A percentile compares a stretch with the other conserved stretches of the same genome.
phyloP scores from a whole-genome alignment of 2,329 filamentous ascomycete species.

The Verticillium klebahnii region DNA sequence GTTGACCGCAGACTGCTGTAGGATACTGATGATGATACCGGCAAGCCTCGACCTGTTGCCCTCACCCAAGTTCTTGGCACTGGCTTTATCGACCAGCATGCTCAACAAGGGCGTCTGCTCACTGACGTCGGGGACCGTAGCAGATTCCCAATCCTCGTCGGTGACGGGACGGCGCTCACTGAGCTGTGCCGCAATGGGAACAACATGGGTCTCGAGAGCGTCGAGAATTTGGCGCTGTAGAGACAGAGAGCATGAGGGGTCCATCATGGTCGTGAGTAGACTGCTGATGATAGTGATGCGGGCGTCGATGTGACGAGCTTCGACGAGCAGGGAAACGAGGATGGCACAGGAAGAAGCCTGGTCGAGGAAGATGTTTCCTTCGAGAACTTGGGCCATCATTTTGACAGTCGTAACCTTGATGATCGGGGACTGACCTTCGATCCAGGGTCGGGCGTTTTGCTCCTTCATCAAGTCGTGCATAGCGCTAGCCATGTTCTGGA shows the following conservation, averaged over 20 bases:
- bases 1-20: slow-evolving; percentile 21
- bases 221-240: slow-evolving; percentile 18
- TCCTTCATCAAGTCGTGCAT: slow-evolving; percentile 23
- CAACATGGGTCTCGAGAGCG: slow-evolving; percentile 17
- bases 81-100: slow-evolving; percentile 7
- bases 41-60: slow-evolving; percentile 12
- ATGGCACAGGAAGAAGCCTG: slow-evolving; percentile 19
- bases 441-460: slow-evolving; percentile 12
- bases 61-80: background rate
- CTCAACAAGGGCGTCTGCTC: slow-evolving; percentile 13
- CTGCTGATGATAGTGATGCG: slow-evolving; percentile 21
- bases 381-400: slow-evolving; percentile 29
- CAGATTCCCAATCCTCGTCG: slow-evolving; percentile 22
- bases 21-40: slow-evolving; percentile 16
- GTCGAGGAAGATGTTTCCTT: slow-evolving; percentile 20
- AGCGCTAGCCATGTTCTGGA: slow-evolving; percentile 19
- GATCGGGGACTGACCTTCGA: slow-evolving; percentile 8
- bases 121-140: slow-evolving; percentile 5
- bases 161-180: slow-evolving; percentile 20
- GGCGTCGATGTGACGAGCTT: slow-evolving; percentile 26
- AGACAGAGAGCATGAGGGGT: slow-evolving; percentile 6
- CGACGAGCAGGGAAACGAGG: slow-evolving; percentile 21
- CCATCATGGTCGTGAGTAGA: slow-evolving; percentile 18
- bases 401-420: slow-evolving; percentile 32
- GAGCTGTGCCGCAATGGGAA: slow-evolving; percentile 23